These are phyloP conservation scores for Taphrina flavorubra DNA, from an alignment of 1,139 yeast genomes.

Conservation along the genomic window DNA sequence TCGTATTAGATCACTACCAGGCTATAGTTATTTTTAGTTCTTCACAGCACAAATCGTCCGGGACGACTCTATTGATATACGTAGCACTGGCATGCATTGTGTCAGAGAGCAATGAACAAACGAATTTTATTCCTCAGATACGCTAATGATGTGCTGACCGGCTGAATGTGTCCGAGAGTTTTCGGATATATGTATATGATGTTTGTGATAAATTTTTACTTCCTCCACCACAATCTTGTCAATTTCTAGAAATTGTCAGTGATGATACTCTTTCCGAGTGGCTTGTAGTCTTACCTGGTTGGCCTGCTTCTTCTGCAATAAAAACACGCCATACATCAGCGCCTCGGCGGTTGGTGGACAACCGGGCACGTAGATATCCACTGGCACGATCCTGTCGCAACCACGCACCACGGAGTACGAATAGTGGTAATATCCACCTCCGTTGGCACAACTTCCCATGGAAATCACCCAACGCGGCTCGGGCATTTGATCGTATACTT, in stretches of 20 bases:
- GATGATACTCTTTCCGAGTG: neutral
- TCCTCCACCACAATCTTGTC: constrained; percentile 40
- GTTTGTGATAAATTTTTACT: neutral
- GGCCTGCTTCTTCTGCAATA: constrained; percentile 72
- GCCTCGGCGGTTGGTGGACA: constrained; percentile 95
- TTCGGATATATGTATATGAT: neutral
- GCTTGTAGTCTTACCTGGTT: constrained; percentile 17
- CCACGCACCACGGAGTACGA: constrained; percentile 89
- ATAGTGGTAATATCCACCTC: constrained; percentile 92
- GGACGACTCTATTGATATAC: too few relatives aligned
- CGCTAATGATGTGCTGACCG: constrained; percentile 19
- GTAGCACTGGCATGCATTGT: too few relatives aligned
- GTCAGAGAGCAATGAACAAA: neutral
- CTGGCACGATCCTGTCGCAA: constrained; percentile 85
- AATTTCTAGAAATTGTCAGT: constrained; percentile 18
- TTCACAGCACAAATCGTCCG: neutral
- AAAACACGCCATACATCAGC: constrained; percentile 87
- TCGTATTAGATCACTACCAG: neutral
- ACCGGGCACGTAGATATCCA: constrained; percentile 89
- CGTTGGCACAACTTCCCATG: constrained; percentile 94
- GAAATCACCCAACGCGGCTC: constrained; percentile 90
- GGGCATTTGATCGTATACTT: constrained; percentile 93
- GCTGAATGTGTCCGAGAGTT: neutral
- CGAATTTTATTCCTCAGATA: constrained; percentile 5
- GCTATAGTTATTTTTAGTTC: constrained; percentile 4